Base-by-base conservation (phyloP, 2,329 filamentous ascomycete species). In the Pyrenochaeta sp. region DNA sequence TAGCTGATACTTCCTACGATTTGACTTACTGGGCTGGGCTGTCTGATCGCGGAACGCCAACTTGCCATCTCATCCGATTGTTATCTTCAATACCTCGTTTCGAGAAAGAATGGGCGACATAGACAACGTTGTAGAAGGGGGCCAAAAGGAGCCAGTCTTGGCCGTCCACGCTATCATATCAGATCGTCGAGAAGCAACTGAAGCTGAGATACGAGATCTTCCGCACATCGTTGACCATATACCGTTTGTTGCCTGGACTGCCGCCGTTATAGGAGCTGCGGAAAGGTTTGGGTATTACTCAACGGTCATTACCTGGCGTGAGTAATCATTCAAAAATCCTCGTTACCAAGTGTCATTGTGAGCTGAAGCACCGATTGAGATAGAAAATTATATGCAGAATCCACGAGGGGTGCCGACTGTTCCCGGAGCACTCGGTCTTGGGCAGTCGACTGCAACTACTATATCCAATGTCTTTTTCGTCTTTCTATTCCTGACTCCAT, bases 351-450 rank as follows among this genome's bases (percentile, higher is more conserved):
- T 39, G 12, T 7, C 19, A 7, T 15, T 39, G 7, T 39, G 36
- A 39, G 12, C 36, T 39, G 36, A 39, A 15, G 12, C 36, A 39
- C 5, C 5, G 12, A 8, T 39, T 39, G 36, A 39, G 24, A 44
- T 15, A 76, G 75, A 68, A 45, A 68, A 68, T 39, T 68, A 68
- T 48, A 61, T 68, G 37, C 62, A 67, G 47, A 63, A 68, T 42
- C 50, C 48, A 13, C 59, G 40, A 5, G 53, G 36, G 7, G 36
- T 57, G n/a, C 9, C 46, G 2, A 15, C n/a, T 22, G 44, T 79
- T 0, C 67, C 67, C 5, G 67, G 69, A 7, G 67, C 66, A 27
- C 50, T 72, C 4, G 65, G 64, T 8, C 45, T 72, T 1, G 69
- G 69, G 1, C 66, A 69, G 45, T 37, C 66, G 7, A 64, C 24